Evolutionary conservation across 257 asterid species (phyloP).

Genomic region (Nicotiana tomentosiformis): DNA sequence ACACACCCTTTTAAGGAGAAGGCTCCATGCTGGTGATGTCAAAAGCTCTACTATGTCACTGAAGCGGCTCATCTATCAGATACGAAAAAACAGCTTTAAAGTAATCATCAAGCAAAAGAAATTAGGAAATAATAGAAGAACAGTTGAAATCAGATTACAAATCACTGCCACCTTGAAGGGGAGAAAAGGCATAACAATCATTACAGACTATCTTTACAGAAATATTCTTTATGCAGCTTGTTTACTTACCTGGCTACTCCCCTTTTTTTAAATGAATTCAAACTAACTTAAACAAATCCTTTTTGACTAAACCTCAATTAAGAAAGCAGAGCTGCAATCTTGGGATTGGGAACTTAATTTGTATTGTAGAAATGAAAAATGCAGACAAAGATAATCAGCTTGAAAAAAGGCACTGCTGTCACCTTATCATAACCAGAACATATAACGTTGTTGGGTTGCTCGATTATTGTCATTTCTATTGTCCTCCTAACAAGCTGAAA

Average conservation of each 20-base stretch:
- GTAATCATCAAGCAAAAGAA: not conserved
- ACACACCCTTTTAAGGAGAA: constrained; percentile 62
- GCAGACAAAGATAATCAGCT: not conserved
- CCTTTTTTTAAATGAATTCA: not conserved
- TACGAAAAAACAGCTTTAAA: not conserved
- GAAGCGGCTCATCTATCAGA: constrained; percentile 34
- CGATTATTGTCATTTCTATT: constrained; percentile 46
- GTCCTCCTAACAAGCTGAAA: constrained; percentile 61
- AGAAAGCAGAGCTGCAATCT: not conserved
- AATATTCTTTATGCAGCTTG: too few relatives aligned
- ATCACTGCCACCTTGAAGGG: not conserved
- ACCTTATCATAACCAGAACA: constrained; percentile 55
- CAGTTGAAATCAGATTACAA: not conserved
- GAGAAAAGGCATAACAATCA: not conserved
- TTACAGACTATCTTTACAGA: too few relatives aligned
- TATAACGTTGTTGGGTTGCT: constrained; percentile 41
- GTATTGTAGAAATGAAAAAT: not conserved
- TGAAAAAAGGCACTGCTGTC: constrained; percentile 11
- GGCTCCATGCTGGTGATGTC: constrained; percentile 56
- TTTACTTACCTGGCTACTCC: not conserved
- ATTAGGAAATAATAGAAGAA: not conserved
- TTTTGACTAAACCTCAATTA: not conserved
- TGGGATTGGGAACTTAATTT: too few relatives aligned
- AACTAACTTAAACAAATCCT: not conserved
- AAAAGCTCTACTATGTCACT: constrained; percentile 49